phyloP scores from a whole-genome alignment of 2,329 filamentous ascomycete genomes.

The Penicillium janthinellum region DNA sequence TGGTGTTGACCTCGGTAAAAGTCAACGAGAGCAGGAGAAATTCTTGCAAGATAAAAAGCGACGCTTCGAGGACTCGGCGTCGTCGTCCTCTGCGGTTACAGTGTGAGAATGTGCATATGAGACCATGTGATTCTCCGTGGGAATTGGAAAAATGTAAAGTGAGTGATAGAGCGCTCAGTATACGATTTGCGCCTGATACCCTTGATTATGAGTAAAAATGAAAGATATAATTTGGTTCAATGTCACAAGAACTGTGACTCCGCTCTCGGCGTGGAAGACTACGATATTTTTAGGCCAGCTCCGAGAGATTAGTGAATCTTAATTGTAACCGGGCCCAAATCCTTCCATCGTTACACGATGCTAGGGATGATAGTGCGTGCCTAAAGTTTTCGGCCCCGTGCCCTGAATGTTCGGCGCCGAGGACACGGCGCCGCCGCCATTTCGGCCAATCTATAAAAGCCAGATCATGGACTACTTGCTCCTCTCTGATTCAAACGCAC shows the following conservation, averaged over 20 bases:
- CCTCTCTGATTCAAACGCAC: not conserved
- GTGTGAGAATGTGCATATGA: constrained; percentile 1
- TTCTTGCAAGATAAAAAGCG: constrained; percentile 50
- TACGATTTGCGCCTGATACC: not conserved
- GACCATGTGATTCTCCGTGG: not conserved
- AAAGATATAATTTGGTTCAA: too few relatives aligned
- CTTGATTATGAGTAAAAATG: too few relatives aligned
- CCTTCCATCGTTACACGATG: not conserved
- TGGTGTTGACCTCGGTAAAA: constrained; percentile 64
- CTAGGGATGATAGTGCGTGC: not conserved
- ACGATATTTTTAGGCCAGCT: too few relatives aligned
- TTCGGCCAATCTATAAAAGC: not conserved
- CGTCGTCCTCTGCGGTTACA: not conserved
- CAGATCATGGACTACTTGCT: not conserved
- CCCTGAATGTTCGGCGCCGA: not conserved
- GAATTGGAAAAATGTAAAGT: not conserved
- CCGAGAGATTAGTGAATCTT: too few relatives aligned
- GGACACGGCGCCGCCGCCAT: not conserved
- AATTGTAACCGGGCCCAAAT: too few relatives aligned
- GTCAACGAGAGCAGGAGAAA: constrained; percentile 58
- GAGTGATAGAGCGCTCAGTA: not conserved
- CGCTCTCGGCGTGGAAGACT: too few relatives aligned
- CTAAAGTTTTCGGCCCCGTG: not conserved
- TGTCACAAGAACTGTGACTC: too few relatives aligned
- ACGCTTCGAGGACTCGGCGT: constrained; percentile 10